phyloP scores from a whole-genome alignment of 2,329 filamentous ascomycete species.

The Exophiala bonariae region DNA sequence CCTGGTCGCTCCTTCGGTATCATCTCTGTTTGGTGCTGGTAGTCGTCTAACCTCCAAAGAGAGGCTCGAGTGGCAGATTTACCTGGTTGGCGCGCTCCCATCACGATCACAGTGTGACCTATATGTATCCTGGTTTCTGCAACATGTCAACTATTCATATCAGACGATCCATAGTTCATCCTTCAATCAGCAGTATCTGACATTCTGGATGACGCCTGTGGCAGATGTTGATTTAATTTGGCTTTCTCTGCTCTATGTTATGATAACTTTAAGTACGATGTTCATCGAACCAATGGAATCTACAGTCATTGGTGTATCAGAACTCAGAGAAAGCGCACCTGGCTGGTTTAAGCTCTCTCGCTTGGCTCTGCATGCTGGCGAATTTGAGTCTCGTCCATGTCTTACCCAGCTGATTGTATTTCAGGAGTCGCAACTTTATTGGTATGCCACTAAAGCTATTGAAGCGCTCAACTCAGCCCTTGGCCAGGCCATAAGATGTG shows the following conservation, averaged over 20 bases:
- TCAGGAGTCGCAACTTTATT: conserved; percentile 33
- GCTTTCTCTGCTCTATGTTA: conserved; percentile 32
- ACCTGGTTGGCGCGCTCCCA: conserved; percentile 26
- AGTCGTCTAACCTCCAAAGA: conserved; percentile 1
- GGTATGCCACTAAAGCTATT: conserved; percentile 33
- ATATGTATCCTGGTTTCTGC: conserved; percentile 31
- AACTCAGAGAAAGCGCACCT: conserved; percentile 27
- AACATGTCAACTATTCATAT: conserved; percentile 35
- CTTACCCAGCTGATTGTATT: conserved; percentile 33
- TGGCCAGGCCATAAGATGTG: conserved; percentile 30
- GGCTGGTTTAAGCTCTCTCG: conserved; percentile 33
- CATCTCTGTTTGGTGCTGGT: background rate
- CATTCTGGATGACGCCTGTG: conserved; percentile 30
- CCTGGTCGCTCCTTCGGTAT: background rate
- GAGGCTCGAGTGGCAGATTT: conserved; percentile 27
- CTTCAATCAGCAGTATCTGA: conserved; percentile 28
- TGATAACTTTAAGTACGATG: conserved; percentile 34
- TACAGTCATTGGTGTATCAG: conserved; percentile 6
- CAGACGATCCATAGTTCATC: conserved; percentile 29
- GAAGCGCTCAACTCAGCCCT: conserved; percentile 33
- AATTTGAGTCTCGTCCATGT: conserved; percentile 31
- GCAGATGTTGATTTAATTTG: conserved; percentile 34
- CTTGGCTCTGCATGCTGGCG: conserved; percentile 32
- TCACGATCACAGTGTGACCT: conserved; percentile 30
- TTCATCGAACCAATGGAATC: conserved; percentile 29